Conservation (phyloP, 495 filamentous ascomycete genomes). For the Melanomma pulvis-pyrius region DNA sequence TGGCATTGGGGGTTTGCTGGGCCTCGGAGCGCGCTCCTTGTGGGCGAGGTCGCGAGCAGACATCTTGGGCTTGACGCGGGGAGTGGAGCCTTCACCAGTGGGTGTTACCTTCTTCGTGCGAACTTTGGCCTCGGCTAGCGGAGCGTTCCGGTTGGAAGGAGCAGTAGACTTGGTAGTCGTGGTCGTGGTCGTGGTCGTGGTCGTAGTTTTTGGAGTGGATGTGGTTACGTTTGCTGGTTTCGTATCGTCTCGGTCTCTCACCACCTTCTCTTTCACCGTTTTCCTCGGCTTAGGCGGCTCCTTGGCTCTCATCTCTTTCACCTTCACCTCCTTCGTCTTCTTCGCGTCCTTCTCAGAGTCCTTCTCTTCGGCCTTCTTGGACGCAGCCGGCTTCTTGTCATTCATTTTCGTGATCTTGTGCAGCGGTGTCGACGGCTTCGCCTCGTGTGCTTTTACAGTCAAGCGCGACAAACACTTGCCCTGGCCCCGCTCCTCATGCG, state of each 20-base stretch:
- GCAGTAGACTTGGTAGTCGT: constrained; percentile 4
- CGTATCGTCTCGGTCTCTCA: constrained; percentile 22
- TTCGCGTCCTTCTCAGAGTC: constrained; percentile 54
- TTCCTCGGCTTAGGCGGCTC: constrained; percentile 38
- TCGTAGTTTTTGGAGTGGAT: too few relatives aligned
- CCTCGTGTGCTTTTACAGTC: constrained; percentile 51
- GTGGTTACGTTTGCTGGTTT: constrained; percentile 28
- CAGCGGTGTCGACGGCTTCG: constrained; percentile 57
- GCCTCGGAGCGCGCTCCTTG: constrained; percentile 7
- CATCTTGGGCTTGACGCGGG: constrained; percentile 25
- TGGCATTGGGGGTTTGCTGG: constrained; percentile 22
- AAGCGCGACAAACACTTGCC: constrained; percentile 79
- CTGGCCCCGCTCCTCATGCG: constrained; percentile 74
- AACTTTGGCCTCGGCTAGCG: constrained; percentile 5
- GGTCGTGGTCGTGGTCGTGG: neutral
- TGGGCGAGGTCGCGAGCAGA: neutral
- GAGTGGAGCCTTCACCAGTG: constrained; percentile 10
- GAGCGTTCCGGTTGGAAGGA: neutral
- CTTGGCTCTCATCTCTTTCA: constrained; percentile 15
- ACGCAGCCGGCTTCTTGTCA: constrained; percentile 30
- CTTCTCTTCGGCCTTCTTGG: constrained; percentile 59
- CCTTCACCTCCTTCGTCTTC: constrained; percentile 22
- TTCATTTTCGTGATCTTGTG: constrained; percentile 51
- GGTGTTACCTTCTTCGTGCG: constrained; percentile 23
- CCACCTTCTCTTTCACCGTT: constrained; percentile 35